Conservation (phyloP, 2,329 filamentous ascomycete species). For the Plenodomus biglobosus region DNA sequence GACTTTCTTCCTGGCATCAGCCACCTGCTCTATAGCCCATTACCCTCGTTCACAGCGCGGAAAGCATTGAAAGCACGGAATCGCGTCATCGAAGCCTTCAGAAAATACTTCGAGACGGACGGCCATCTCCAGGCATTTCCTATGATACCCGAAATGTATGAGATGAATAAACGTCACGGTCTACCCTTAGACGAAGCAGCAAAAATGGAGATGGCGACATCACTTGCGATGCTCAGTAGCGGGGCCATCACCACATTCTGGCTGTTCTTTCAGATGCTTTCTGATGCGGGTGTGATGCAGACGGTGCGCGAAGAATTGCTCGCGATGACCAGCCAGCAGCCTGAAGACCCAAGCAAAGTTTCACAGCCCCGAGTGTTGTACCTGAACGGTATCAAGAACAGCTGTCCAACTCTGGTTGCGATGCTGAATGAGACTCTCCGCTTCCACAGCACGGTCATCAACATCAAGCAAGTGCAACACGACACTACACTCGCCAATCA, state of each 20-base stretch:
- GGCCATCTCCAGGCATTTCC: conserved; percentile 46
- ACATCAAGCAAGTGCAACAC: conserved; percentile 41
- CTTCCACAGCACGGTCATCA: conserved; percentile 43
- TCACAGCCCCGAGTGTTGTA: conserved; percentile 21
- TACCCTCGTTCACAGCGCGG: conserved; percentile 33
- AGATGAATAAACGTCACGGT: conserved; percentile 33
- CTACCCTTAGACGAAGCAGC: conserved; percentile 44
- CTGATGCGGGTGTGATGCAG: conserved; percentile 31
- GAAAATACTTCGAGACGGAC: conserved; percentile 45
- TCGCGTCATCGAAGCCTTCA: conserved; percentile 41
- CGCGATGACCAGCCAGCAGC: conserved; percentile 3
- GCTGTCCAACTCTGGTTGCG: conserved; percentile 46
- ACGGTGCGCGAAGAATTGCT: conserved; percentile 38
- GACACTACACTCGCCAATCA: conserved; percentile 36
- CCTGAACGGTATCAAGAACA: conserved; percentile 39
- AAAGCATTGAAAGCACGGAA: conserved; percentile 38
- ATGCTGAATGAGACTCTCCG: conserved; percentile 49
- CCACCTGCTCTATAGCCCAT: conserved; percentile 23
- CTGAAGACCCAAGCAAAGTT: background rate
- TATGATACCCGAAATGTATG: conserved; percentile 43
- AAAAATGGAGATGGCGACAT: conserved; percentile 47
- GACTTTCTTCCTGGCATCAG: conserved; percentile 30
- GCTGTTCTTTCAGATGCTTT: conserved; percentile 45
- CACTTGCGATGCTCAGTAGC: conserved; percentile 48
- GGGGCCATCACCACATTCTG: conserved; percentile 47